Evolutionary conservation across 768 basidiomycete species (phyloP).

Genomic region (Leccinum uliginosum): DNA sequence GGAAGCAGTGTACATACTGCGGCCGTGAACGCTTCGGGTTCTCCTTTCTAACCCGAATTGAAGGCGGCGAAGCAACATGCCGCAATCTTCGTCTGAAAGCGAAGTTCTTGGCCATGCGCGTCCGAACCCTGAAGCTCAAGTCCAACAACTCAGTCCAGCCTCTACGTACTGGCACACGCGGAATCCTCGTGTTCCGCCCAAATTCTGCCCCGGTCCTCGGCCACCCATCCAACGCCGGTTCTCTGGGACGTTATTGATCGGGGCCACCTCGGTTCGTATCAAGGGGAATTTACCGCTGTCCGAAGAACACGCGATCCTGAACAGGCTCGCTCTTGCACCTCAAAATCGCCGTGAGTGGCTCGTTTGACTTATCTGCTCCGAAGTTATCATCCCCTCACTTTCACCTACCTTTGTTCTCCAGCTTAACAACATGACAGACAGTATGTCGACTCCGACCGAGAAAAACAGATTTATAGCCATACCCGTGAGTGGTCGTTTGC

Average conservation of each 20-base stretch:
- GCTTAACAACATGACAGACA: slow-evolving; percentile 3
- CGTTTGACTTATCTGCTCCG: background rate
- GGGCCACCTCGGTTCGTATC: background rate
- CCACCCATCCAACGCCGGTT: background rate
- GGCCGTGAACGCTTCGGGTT: background rate
- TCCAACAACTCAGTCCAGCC: background rate
- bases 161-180: background rate
- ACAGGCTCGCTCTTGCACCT: background rate
- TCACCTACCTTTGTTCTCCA: background rate
- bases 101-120: background rate
- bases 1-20: background rate
- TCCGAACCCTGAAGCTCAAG: background rate
- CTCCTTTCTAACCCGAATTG: background rate
- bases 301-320: background rate
- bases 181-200: background rate
- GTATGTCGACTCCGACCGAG: background rate
- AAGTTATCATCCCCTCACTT: background rate
- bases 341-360: too few species aligned
- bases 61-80: background rate
- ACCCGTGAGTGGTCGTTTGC: slow-evolving; percentile 11
- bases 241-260: background rate
- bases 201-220: background rate
- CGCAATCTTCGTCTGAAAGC: background rate
- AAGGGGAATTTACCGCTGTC: too few species aligned
- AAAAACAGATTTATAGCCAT: background rate